These are phyloP conservation scores for Pyricularia sp. DNA, from an alignment of 2,329 filamentous ascomycete species.

Conservation along the genomic window DNA sequence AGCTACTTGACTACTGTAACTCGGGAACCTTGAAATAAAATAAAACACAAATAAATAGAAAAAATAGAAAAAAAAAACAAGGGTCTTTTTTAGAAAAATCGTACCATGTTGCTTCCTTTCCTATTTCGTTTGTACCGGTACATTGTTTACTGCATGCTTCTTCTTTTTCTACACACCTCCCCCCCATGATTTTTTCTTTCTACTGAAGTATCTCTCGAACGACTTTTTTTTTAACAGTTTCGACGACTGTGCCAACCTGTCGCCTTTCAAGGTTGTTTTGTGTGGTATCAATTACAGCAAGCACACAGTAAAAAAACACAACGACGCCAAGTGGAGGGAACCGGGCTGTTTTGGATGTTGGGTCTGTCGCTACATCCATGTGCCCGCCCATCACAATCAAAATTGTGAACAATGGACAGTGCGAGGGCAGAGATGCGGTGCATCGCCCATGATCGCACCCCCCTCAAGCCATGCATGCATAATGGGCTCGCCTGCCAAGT, in stretches of 20 bases:
- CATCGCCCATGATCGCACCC: too few species aligned
- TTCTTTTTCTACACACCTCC: background rate
- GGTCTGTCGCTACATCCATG: background rate
- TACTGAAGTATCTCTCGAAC: background rate
- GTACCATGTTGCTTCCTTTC: background rate
- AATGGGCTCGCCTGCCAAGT: background rate
- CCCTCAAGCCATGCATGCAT: background rate
- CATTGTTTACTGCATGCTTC: background rate
- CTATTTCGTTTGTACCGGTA: background rate
- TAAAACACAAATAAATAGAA: too few species aligned
- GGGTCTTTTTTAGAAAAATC: background rate
- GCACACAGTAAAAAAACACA: too few species aligned
- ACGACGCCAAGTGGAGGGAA: too few species aligned
- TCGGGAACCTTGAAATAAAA: too few species aligned
- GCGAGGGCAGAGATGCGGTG: too few species aligned
- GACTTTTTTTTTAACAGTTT: background rate
- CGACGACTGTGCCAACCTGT: background rate
- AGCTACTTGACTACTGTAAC: too few species aligned
- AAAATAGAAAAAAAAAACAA: background rate
- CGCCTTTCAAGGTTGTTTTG: background rate
- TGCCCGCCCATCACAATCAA: background rate
- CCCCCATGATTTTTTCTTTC: background rate
- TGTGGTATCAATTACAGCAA: background rate
- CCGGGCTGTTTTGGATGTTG: background rate
- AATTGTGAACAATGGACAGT: background rate